Percentiles rank a stretch among this genome's conserved stretches.
Conservation (phyloP, 352 stramenopile species). For the Blastocystis sp. region DNA sequence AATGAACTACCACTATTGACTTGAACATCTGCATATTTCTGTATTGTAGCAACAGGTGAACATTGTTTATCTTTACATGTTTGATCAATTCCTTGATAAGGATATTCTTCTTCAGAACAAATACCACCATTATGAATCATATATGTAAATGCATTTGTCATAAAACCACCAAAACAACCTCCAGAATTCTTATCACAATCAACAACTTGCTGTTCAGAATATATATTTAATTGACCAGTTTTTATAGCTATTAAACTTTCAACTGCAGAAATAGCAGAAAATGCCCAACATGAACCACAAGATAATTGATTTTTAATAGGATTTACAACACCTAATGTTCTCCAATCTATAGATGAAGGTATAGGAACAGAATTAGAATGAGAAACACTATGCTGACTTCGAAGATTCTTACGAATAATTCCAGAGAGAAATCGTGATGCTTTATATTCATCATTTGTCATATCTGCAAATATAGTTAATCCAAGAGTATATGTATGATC, state of each 20-base stretch:
- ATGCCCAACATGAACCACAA: slow-evolving; percentile 74
- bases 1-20: slow-evolving; percentile 58
- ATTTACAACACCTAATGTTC: slow-evolving; percentile 44
- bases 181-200: slow-evolving; percentile 64
- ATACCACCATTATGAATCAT: slow-evolving; percentile 60
- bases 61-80: slow-evolving; percentile 26
- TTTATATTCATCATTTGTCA: slow-evolving; percentile 79
- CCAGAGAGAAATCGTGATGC: slow-evolving; percentile 51
- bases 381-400: too few relatives aligned
- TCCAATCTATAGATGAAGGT: slow-evolving; percentile 47
- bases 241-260: slow-evolving; percentile 57
- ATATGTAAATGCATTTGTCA: slow-evolving; percentile 64
- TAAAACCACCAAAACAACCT: slow-evolving; percentile 61
- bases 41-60: slow-evolving; percentile 48
- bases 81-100: slow-evolving; percentile 62
- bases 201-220: slow-evolving; percentile 67
- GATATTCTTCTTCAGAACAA: slow-evolving; percentile 73
- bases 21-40: slow-evolving; percentile 63
- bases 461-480: slow-evolving; percentile 77
- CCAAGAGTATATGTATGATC: slow-evolving; percentile 59
- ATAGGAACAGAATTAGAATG: slow-evolving; percentile 45
- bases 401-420: slow-evolving; percentile 43
- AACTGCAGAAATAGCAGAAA: slow-evolving; percentile 56
- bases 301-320: slow-evolving; percentile 71
- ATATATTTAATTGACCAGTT: slow-evolving; percentile 51